Evolutionary conservation across 176 grass and related monocot genomes (phyloP).

Genomic region (Zea luxurians): DNA sequence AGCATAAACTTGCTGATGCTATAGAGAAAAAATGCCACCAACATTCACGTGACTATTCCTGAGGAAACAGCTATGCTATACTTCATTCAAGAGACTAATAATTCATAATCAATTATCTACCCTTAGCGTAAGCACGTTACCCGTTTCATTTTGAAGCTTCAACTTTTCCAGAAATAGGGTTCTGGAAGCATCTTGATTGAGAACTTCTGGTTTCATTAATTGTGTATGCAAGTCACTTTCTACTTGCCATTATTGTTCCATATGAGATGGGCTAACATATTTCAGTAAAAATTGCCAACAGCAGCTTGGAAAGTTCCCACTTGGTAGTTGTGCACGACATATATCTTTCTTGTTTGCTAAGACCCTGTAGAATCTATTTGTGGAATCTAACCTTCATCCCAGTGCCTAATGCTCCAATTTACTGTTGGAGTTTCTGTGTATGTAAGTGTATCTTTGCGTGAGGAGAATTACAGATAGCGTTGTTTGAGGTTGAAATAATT

Average conservation of each 20-base stretch:
- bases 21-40: not conserved
- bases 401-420: not conserved
- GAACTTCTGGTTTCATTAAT: not conserved
- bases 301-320: not conserved
- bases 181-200: slow-evolving; percentile 4
- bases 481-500: not conserved
- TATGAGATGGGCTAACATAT: not conserved
- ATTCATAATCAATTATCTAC: not conserved
- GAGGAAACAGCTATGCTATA: not conserved
- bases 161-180: not conserved
- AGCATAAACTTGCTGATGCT: not conserved
- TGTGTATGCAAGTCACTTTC: not conserved
- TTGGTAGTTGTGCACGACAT: not conserved
- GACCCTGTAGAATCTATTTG: not conserved
- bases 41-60: not conserved
- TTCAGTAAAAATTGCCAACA: not conserved
- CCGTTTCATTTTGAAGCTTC: not conserved
- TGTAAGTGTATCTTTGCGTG: slow-evolving; percentile 7
- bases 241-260: not conserved
- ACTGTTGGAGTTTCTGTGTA: not conserved
- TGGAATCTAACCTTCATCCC: not conserved
- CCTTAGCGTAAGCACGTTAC: not conserved
- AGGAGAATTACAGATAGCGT: not conserved
- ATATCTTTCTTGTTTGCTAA: not conserved
- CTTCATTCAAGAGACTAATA: slow-evolving; percentile 23